phyloP scores from a whole-genome alignment of 2,329 filamentous ascomycete species.

The Samsoniella hepiali region DNA sequence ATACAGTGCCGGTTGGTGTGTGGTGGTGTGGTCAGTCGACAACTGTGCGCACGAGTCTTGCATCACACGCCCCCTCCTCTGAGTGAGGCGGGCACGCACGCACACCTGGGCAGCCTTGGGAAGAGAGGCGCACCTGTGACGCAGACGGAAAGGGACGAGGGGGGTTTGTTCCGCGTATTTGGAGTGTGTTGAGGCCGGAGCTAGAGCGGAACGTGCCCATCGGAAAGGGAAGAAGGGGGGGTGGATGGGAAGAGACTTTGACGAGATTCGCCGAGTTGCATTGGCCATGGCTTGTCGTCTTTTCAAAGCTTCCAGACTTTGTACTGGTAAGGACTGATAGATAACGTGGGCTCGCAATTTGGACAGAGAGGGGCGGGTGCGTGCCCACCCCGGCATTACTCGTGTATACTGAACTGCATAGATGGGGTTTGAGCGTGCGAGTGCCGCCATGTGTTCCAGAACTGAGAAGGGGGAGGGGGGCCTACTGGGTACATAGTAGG shows the following conservation, averaged over 20 bases:
- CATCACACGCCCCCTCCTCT: background rate
- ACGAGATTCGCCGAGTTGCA: background rate
- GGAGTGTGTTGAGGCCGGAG: background rate
- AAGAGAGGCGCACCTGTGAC: too few relatives aligned
- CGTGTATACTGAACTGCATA: background rate
- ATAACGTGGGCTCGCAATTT: background rate
- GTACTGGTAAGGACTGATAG: background rate
- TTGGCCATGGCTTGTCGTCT: too few relatives aligned
- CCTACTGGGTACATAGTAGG: background rate
- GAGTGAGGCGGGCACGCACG: too few relatives aligned
- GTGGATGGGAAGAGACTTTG: background rate
- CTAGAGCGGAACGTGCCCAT: background rate
- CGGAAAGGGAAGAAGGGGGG: background rate
- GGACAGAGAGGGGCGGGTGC: background rate
- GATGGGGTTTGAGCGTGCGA: background rate
- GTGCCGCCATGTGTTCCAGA: conserved; percentile 1
- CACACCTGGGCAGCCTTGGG: too few relatives aligned
- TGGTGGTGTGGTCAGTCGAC: too few relatives aligned
- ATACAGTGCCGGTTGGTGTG: background rate
- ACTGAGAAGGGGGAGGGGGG: background rate
- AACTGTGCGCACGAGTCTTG: background rate
- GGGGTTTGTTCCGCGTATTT: background rate
- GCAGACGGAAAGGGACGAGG: too few relatives aligned
- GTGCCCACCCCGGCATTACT: background rate
- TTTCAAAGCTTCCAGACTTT: background rate